Base-by-base conservation (phyloP, 352 stramenopile species). In the Globisporangium okanoganense region DNA sequence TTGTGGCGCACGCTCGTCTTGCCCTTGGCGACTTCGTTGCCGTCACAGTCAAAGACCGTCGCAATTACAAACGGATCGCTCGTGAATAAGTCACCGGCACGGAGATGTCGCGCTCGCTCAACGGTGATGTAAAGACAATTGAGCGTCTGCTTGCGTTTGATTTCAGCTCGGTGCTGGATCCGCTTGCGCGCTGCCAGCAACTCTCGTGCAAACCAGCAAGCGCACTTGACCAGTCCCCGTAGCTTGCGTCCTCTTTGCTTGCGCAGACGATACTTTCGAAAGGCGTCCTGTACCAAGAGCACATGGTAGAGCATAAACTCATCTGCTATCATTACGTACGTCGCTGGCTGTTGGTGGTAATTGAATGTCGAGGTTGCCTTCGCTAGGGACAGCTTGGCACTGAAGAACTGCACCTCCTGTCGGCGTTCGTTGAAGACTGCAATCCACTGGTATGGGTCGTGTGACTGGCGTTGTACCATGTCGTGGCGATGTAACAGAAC, bases 41-140 rank as follows among this genome's bases (percentile, higher is more conserved):
- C 40, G 31, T 73, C 66, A 0, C 45, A 41, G 10, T 90, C 57
- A 14, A 56, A 25, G 6, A 62, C 36, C 20, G 72, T 72, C 16
- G 78, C 44, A 1, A 72, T 29, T 40, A 88, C 80, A 53, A 87
- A 90, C 24, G 83, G 83, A 36, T 92, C 81, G 27, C 83, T 90
- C 22, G 72, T 75, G 6, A 88, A 45, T 18, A 87, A 36, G 54
- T 92, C 83, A 7, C 69, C 76, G 18, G 71, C 73, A 8, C 72
- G 73, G 5, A 92, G 69, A n/a, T 75, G 59, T 5, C 67, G 47
- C 2, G 77, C 83, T 31, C 64, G 71, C 41, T 90, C 71, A 5
- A 92, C 61, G 9, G 82, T 58, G n/a, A 92, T 58, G 27, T 82
- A 62, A 16, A 92, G 41, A 22, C 79, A 88, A 22, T 88, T 90